Evolutionary conservation across 169 alveolate genomes (phyloP).

Genomic region (Plasmodium ovale): DNA sequence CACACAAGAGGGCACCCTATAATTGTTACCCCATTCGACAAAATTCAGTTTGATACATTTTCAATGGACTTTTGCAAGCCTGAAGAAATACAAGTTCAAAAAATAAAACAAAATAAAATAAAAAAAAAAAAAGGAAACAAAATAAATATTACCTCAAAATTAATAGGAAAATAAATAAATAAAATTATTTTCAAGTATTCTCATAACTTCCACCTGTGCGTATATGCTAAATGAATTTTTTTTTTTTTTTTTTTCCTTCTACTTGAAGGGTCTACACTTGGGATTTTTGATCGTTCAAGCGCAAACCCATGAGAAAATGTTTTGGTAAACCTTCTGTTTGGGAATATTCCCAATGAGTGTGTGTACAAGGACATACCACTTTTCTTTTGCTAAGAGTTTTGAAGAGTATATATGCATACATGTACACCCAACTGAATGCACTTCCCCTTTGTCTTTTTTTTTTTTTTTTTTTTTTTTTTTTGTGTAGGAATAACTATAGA

Average conservation of each 20-base stretch:
- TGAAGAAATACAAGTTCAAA: constrained; percentile 58
- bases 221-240: neutral
- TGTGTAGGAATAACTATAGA: constrained; percentile 48
- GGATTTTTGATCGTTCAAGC: constrained; percentile 65
- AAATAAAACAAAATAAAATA: neutral
- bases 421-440: neutral
- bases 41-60: constrained; percentile 44
- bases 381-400: too few relatives aligned
- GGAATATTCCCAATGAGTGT: neutral
- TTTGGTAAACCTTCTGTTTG: constrained; percentile 26
- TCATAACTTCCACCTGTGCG: neutral
- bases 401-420: neutral
- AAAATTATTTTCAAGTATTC: neutral
- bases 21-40: constrained; percentile 35
- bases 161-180: too few relatives aligned
- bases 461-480: constrained; percentile 34
- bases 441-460: constrained; percentile 13
- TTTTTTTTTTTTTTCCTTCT: neutral
- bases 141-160: neutral
- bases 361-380: neutral
- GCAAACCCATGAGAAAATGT: constrained; percentile 49
- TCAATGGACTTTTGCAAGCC: constrained; percentile 74
- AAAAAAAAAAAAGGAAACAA: neutral
- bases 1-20: constrained; percentile 71
- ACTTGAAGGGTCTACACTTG: constrained; percentile 22